Evolutionary conservation across 2,329 filamentous ascomycete genomes (phyloP), one percentile per base, ranked within the genome.

Genomic region (Thielaviopsis euricoi): DNA sequence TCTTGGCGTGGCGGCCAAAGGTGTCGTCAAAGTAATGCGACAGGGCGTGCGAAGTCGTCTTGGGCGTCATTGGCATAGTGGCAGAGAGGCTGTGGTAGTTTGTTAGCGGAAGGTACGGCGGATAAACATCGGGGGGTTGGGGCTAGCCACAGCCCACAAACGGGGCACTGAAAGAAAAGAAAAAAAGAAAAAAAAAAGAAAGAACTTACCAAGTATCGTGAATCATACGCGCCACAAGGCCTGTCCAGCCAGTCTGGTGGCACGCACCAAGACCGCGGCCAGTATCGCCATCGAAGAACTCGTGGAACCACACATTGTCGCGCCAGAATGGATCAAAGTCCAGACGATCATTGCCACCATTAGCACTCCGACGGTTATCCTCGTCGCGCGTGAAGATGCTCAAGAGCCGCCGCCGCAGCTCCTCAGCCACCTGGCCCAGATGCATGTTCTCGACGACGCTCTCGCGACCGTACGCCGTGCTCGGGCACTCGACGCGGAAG

Each of bases 181-280:
- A 56, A 21, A 33, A 52, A 43, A 52, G 12, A 48, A 53, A 59
- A 19, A 17, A 13, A 40, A 40, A 40, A 12, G 10, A 40, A n/a
- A 51, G 37, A 62, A 73, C 84, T 74, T 83, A 93, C 87, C 90
- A 91, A 64, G 91, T 96, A 67, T 97, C 93, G 65, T 97, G 91
- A 61, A 97, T 97, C 81, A 97, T 87, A 71, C 94, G 90, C 25
- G 91, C 91, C 68, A 97, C 89, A 64, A 97, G 71, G 23, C 91
- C 91, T 43, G 91, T 96, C 91, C 93, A 97, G 54, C 91, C 91
- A 67, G 89, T 95, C 70, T 97, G 93, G 70, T 97, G 93, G 53
- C 85, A 91, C 43, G 91, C 89, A 59, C 91, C 91, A 1, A 97
- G 78, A 17, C 93, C 91, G 63, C 89, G 85, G 15, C 91, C 91